These are phyloP conservation scores for Nematocida ausubeli DNA, from an alignment of 371 early-diverging fungal species.

Conservation along the genomic window DNA sequence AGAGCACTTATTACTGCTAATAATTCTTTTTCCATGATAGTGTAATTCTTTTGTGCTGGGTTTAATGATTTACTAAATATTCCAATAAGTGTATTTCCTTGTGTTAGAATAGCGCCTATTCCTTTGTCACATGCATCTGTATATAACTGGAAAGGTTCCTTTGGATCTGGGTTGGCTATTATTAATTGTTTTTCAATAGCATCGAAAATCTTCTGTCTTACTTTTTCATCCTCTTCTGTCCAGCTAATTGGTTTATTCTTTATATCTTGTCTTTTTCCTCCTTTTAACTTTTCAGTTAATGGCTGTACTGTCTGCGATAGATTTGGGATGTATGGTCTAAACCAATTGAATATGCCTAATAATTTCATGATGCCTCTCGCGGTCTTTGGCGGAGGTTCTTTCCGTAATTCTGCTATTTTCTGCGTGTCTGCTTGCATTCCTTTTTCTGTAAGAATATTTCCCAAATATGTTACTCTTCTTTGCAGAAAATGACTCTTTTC, in stretches of 20 bases:
- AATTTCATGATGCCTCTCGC: neutral
- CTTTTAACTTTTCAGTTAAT: neutral
- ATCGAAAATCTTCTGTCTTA: neutral
- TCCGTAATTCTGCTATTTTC: neutral
- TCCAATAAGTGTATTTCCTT: slow-evolving; percentile 23
- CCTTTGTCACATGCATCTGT: slow-evolving; percentile 16
- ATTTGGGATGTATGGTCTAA: neutral
- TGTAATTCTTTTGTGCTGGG: slow-evolving; percentile 33
- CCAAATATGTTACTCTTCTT: neutral
- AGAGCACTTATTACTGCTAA: slow-evolving; percentile 11
- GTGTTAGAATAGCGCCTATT: slow-evolving; percentile 14
- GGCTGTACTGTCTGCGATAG: neutral
- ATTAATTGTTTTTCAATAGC: neutral
- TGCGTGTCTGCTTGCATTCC: neutral
- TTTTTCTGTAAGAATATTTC: neutral
- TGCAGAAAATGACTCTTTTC: neutral
- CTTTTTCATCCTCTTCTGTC: neutral
- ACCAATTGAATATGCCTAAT: neutral
- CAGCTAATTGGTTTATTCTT: neutral
- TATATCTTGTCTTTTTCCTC: neutral
- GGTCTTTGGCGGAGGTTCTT: neutral
- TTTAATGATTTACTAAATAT: slow-evolving; percentile 28
- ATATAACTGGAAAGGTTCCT: neutral
- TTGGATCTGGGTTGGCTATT: neutral
- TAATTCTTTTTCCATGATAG: slow-evolving; percentile 32